Evolutionary conservation across 2,329 filamentous ascomycete genomes (phyloP).

Genomic region (Sordariomycetes sp.): DNA sequence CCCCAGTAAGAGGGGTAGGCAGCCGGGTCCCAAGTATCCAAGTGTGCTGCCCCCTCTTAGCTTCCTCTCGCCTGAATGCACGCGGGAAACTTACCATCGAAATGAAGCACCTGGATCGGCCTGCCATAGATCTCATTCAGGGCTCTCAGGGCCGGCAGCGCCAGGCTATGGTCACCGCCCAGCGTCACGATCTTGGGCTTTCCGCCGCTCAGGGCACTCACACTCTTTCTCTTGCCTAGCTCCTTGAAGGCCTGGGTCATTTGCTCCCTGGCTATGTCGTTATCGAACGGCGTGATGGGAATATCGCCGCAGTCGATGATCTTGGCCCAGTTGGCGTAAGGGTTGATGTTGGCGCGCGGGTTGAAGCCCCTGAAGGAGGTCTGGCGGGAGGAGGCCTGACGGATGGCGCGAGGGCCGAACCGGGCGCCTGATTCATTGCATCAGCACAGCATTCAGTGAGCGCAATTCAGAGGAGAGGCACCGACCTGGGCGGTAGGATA

Average conservation of each 20-base stretch:
- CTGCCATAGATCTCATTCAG: constrained; percentile 52
- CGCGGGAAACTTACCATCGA: constrained; percentile 51
- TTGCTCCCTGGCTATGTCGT: constrained; percentile 68
- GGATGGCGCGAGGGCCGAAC: constrained; percentile 82
- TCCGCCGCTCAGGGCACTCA: constrained; percentile 14
- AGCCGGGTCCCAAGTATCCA: constrained; percentile 78
- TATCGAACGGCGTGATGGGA: constrained; percentile 79
- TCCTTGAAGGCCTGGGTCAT: constrained; percentile 76
- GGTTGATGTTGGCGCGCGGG: constrained; percentile 72
- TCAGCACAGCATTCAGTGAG: constrained; percentile 7
- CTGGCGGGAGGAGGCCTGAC: constrained; percentile 73
- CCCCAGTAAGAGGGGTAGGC: constrained; percentile 74
- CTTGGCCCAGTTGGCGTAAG: constrained; percentile 72
- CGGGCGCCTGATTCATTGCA: constrained; percentile 44
- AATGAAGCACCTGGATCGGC: constrained; percentile 63
- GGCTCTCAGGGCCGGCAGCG: constrained; percentile 60
- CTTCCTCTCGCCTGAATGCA: too few relatives aligned
- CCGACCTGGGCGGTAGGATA: constrained; percentile 26
- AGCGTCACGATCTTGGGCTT: constrained; percentile 56
- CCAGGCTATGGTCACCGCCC: constrained; percentile 65
- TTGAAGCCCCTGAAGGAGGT: constrained; percentile 73
- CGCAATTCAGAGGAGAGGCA: neutral
- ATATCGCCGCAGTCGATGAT: constrained; percentile 89
- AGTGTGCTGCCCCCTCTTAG: too few relatives aligned
- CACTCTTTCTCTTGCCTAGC: constrained; percentile 39